Percentiles rank a stretch among this genome's conserved stretches.
Conservation (phyloP, 192 early-diverging fungal genomes). For the Linnemannia zychae region DNA sequence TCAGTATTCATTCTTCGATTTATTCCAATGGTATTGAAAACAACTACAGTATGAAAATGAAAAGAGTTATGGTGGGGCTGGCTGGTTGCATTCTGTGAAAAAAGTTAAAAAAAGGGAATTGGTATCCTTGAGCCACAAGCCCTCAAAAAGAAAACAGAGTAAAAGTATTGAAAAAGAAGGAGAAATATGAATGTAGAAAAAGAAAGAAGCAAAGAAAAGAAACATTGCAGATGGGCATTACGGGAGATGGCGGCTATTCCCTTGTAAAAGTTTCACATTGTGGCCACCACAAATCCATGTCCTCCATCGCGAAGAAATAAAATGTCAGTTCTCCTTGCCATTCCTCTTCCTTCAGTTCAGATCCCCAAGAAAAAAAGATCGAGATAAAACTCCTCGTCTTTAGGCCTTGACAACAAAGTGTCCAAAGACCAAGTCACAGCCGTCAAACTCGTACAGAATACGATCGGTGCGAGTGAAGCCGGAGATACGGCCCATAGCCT, state of each 20-base stretch:
- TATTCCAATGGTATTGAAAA: neutral
- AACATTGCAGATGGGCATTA: constrained; percentile 5
- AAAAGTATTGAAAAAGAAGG: constrained; percentile 16
- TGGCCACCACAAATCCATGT: constrained; percentile 12
- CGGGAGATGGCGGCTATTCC: constrained; percentile 22
- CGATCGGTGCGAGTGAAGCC: constrained; percentile 77
- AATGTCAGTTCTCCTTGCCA: neutral
- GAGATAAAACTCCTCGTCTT: neutral
- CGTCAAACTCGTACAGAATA: constrained; percentile 86
- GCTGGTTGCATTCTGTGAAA: constrained; percentile 1
- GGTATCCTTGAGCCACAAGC: constrained; percentile 34
- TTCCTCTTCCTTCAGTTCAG: neutral
- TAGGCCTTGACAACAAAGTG: constrained; percentile 68
- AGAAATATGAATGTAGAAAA: neutral
- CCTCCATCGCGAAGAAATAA: constrained; percentile 19
- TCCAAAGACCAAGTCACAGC: constrained; percentile 84
- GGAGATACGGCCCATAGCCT: constrained; percentile 63
- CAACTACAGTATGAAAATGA: neutral
- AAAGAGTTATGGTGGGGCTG: neutral
- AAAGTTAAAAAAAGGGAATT: constrained; percentile 41
- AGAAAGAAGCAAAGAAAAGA: constrained; percentile 8
- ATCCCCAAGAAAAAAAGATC: neutral
- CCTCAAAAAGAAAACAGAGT: constrained; percentile 14
- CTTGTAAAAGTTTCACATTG: constrained; percentile 24
- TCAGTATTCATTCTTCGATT: neutral